These are phyloP conservation scores for Melaleuca quinquenervia DNA, from an alignment of 345 rosid species.

Conservation along the genomic window DNA sequence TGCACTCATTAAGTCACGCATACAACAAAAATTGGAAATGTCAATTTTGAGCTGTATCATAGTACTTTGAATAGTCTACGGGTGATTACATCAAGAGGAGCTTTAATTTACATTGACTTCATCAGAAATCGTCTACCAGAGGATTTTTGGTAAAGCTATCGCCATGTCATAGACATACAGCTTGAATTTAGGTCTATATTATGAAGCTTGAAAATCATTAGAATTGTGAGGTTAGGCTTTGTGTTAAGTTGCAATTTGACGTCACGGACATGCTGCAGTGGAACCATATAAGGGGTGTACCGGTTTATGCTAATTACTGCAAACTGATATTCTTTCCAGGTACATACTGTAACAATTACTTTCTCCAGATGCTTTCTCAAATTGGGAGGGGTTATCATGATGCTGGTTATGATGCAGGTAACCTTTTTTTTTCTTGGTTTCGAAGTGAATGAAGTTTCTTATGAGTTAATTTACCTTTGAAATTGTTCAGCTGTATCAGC, in stretches of 20 bases:
- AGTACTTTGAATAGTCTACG: background rate
- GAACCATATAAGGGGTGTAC: background rate
- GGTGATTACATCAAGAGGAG: background rate
- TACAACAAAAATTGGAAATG: background rate
- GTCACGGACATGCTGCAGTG: background rate
- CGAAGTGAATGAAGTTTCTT: background rate
- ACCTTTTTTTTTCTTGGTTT: background rate
- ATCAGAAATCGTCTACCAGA: background rate
- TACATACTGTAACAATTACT: conserved; percentile 75
- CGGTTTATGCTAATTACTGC: background rate
- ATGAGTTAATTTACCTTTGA: background rate
- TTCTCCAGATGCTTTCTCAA: conserved; percentile 70
- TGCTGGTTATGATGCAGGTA: conserved; percentile 59
- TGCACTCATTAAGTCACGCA: background rate
- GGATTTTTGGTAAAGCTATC: background rate
- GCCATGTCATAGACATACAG: background rate
- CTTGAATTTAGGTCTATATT: background rate
- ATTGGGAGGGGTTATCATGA: conserved; percentile 70
- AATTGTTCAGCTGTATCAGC: background rate
- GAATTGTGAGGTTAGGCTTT: background rate
- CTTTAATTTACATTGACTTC: background rate
- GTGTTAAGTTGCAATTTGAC: background rate
- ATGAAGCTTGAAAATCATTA: background rate
- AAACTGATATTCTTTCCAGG: conserved; percentile 23
- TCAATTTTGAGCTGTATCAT: background rate